These are phyloP conservation scores for Sarcodon sp. DNA, from an alignment of 768 basidiomycete genomes.

Conservation along the genomic window DNA sequence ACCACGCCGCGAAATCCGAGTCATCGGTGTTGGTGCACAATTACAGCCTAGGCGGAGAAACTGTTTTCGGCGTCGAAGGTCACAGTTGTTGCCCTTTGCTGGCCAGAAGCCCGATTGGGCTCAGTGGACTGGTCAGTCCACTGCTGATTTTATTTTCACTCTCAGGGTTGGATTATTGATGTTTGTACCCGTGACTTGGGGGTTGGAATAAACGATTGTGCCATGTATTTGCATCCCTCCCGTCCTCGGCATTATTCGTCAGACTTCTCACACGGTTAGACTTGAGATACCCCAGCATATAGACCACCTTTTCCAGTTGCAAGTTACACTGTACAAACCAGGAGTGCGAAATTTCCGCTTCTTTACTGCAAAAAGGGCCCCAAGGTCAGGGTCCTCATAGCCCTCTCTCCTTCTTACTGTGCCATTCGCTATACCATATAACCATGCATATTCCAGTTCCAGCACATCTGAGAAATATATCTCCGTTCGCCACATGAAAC, in stretches of 20 bases:
- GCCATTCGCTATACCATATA: too few relatives aligned
- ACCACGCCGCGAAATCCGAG: slow-evolving; percentile 12
- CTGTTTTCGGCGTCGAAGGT: slow-evolving; percentile 9
- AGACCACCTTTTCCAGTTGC: slow-evolving; percentile 17
- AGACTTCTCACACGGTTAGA: too few relatives aligned
- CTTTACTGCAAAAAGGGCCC: slow-evolving; percentile 10
- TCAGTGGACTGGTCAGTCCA: slow-evolving; percentile 29
- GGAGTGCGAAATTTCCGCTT: slow-evolving; percentile 41
- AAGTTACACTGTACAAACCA: slow-evolving; percentile 30
- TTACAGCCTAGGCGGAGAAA: slow-evolving; percentile 9
- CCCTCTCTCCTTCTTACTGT: too few relatives aligned
- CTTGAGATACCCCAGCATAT: slow-evolving; percentile 11
- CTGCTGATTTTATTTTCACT: too few relatives aligned
- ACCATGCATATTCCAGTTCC: too few relatives aligned
- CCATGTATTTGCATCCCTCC: too few relatives aligned
- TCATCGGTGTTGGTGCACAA: slow-evolving; percentile 6
- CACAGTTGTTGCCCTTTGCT: slow-evolving; percentile 12
- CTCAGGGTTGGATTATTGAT: background rate
- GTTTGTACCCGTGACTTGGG: slow-evolving; percentile 34
- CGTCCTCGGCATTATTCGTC: background rate
- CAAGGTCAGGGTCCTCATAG: too few relatives aligned
- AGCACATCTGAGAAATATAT: background rate
- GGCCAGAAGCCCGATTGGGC: slow-evolving; percentile 23
- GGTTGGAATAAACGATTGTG: slow-evolving; percentile 49
- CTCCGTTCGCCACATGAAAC: background rate